These are phyloP conservation scores for Hortiboletus flavorubellus DNA, from an alignment of 768 basidiomycete genomes.

Conservation along the genomic window DNA sequence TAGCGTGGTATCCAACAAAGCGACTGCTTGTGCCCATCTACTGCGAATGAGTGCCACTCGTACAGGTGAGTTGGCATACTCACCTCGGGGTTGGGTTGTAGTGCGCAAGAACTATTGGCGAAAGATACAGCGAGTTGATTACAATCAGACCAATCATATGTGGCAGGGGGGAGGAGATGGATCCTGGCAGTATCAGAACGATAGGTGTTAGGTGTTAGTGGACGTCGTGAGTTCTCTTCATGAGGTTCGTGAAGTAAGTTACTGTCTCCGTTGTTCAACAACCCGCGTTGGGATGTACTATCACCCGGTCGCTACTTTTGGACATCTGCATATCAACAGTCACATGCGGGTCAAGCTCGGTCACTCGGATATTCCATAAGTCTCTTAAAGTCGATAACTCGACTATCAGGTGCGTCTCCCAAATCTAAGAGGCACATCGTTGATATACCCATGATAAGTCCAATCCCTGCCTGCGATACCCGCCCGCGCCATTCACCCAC, in stretches of 20 bases:
- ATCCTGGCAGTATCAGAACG: background rate
- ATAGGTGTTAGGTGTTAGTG: conserved; percentile 14
- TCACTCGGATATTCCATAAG: background rate
- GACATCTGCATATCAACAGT: conserved; percentile 1
- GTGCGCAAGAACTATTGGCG: conserved; percentile 16
- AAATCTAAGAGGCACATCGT: conserved; percentile 22
- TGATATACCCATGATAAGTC: conserved; percentile 17
- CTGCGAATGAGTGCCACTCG: conserved; percentile 5
- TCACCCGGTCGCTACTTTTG: conserved; percentile 6
- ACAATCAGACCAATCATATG: conserved; percentile 11
- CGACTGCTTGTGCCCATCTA: conserved; percentile 84
- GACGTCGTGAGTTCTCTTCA: conserved; percentile 16
- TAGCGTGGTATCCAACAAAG: conserved; percentile 55
- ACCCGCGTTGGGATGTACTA: conserved; percentile 3
- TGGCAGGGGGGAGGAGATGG: background rate
- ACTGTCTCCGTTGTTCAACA: background rate
- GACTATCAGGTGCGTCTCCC: conserved; percentile 9
- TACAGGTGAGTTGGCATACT: background rate
- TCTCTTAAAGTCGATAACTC: background rate
- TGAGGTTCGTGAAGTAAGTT: conserved; percentile 9
- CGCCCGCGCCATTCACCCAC: conserved; percentile 23
- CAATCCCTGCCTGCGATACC: conserved; percentile 19
- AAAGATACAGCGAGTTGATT: conserved; percentile 12
- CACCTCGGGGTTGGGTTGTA: conserved; percentile 28
- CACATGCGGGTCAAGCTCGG: background rate